These are phyloP conservation scores for Coelastrella sp. DNA, from an alignment of 139 green algal species.

Conservation along the genomic window DNA sequence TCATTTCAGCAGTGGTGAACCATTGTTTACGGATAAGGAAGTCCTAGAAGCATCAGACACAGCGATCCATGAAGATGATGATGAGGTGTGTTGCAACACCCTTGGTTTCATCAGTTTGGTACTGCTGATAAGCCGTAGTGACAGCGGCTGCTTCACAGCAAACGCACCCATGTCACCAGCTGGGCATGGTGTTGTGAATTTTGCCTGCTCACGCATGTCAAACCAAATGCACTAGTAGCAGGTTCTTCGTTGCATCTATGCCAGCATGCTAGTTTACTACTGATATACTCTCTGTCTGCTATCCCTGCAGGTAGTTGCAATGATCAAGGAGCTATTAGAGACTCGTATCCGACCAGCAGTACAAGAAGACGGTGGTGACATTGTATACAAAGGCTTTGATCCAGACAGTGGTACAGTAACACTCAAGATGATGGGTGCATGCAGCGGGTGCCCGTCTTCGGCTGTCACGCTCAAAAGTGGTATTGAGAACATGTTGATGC, in stretches of 20 bases:
- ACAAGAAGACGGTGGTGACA: slow-evolving; percentile 97
- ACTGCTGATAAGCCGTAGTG: too few relatives aligned
- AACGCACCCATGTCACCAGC: too few relatives aligned
- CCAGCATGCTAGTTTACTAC: too few relatives aligned
- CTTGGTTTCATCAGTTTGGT: too few relatives aligned
- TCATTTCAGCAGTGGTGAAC: slow-evolving; percentile 87
- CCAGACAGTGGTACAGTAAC: slow-evolving; percentile 87
- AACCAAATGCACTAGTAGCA: too few relatives aligned
- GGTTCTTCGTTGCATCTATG: too few relatives aligned
- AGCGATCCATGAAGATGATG: slow-evolving; percentile 81
- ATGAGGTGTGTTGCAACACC: slow-evolving; percentile 69
- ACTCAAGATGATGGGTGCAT: slow-evolving; percentile 95
- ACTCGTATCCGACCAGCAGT: slow-evolving; percentile 98
- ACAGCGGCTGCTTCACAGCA: too few relatives aligned
- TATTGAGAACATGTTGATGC: slow-evolving; percentile 99
- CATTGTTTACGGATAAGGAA: slow-evolving; percentile 73
- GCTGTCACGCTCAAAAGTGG: slow-evolving; percentile 97
- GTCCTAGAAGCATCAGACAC: slow-evolving; percentile 65
- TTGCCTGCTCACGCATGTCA: too few relatives aligned
- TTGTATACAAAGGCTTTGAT: slow-evolving; percentile 93
- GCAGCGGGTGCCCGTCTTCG: slow-evolving; percentile 96
- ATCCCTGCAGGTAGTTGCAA: slow-evolving; percentile 86
- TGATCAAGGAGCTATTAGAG: slow-evolving; percentile 99
- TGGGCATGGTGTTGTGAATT: too few relatives aligned
- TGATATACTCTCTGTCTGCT: background rate